Evolutionary conservation across 495 filamentous ascomycete genomes (phyloP).

Genomic region (Pyrenula aspistea): DNA sequence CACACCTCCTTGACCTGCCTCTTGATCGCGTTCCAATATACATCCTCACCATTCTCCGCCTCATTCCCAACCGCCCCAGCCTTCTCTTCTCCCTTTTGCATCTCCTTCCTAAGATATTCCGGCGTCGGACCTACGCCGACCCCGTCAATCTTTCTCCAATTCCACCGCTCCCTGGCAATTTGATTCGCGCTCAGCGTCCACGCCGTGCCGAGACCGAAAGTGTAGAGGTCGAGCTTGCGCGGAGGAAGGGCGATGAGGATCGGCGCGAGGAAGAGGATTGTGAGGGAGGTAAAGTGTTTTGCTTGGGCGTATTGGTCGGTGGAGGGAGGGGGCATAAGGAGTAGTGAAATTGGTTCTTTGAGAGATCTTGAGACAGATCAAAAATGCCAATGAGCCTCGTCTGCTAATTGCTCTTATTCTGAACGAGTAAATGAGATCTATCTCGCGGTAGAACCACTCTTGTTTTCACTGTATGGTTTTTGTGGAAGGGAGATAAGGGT

Average conservation of each 20-base stretch:
- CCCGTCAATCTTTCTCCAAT: slow-evolving; percentile 28
- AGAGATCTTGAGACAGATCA: background rate
- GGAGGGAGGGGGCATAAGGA: slow-evolving; percentile 7
- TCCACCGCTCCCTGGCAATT: slow-evolving; percentile 42
- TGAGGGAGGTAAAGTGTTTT: slow-evolving; percentile 47
- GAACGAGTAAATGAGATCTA: background rate
- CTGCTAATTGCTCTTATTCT: background rate
- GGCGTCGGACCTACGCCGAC: slow-evolving; percentile 20
- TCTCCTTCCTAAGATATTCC: slow-evolving; percentile 16
- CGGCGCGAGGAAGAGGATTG: slow-evolving; percentile 55
- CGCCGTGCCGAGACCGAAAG: slow-evolving; percentile 40
- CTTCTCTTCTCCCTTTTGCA: slow-evolving; percentile 28
- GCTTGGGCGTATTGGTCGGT: slow-evolving; percentile 37
- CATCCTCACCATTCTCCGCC: slow-evolving; percentile 22
- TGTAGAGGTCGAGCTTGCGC: slow-evolving; percentile 55
- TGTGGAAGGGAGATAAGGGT: no score
- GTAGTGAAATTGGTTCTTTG: background rate
- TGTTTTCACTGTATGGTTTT: no score
- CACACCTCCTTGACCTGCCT: slow-evolving; percentile 52
- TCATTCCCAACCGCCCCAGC: slow-evolving; percentile 18
- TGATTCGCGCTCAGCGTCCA: slow-evolving; percentile 46
- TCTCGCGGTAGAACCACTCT: background rate
- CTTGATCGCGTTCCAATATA: slow-evolving; percentile 50
- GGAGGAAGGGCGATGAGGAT: slow-evolving; percentile 64
- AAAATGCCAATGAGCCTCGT: background rate